Evolutionary conservation across 208 protist genomes (phyloP).

Genomic region (Trypanosoma vivax): DNA sequence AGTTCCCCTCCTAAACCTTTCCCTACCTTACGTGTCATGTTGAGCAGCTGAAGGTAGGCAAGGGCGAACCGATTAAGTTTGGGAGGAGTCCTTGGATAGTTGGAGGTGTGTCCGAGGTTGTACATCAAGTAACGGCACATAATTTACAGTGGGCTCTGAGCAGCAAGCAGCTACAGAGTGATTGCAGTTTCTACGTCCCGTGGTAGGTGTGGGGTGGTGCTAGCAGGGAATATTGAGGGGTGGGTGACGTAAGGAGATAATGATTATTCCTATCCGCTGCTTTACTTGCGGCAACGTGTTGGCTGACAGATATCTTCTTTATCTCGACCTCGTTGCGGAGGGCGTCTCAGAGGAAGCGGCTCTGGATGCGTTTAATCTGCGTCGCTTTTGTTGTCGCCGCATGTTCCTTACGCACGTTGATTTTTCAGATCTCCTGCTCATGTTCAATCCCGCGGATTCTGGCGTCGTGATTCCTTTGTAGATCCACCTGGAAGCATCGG

Average conservation of each 20-base stretch:
- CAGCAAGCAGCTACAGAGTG: too few relatives aligned
- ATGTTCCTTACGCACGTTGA: conserved; percentile 99
- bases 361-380: conserved; percentile 94
- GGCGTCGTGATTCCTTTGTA: conserved; percentile 39
- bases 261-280: conserved; percentile 99
- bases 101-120: too few relatives aligned
- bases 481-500: too few relatives aligned
- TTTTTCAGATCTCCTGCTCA: conserved; percentile 97
- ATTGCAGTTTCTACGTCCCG: too few relatives aligned
- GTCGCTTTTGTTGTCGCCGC: conserved; percentile 99
- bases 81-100: too few relatives aligned
- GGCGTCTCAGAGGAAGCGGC: conserved; percentile 94
- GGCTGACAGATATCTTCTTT: conserved; percentile 98
- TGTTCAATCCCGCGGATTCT: conserved; percentile 87
- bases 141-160: too few relatives aligned
- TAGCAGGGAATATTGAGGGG: not conserved
- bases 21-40: too few relatives aligned
- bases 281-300: conserved; percentile 99
- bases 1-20: too few relatives aligned
- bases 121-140: too few relatives aligned
- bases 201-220: too few relatives aligned
- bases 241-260: not conserved
- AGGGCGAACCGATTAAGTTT: too few relatives aligned
- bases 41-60: too few relatives aligned
- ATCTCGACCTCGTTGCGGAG: conserved; percentile 88